Evolutionary conservation across 2,329 filamentous ascomycete genomes (phyloP), one percentile per base, ranked within the genome.

Genomic region (Aspergillus phoenicis): DNA sequence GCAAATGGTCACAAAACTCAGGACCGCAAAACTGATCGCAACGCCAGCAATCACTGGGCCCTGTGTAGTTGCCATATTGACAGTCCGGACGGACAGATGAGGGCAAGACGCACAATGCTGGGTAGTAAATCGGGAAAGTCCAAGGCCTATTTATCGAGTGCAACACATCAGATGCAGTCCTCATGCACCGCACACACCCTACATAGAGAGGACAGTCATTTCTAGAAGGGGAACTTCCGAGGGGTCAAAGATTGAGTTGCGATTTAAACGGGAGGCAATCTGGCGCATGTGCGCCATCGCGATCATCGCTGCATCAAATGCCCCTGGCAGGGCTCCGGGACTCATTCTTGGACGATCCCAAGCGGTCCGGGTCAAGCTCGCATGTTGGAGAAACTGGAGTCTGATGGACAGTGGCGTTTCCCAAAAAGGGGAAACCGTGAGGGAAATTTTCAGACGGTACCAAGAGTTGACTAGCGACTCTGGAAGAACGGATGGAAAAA

Each of bases 1-100:
- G 30, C 57, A 54, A 26, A 81, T 66, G 15, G 78, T 73, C 22
- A 80, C 49, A 24, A 74, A 70, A 7, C 77, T 77, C 7, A 80
- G 59, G 11, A 74, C 62, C 7, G 75, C 75, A 63, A 80, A 80
- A 13, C 72, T 66, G 52, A 80, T 68, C 28, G 71, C 66, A 47
- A 80, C 68, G 20, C 72, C 73, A 22, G 67, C 61, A 33, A 78
- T 73, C 8, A 70, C 67, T 13, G 73, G 74, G 8, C 74, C 75
- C 45, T 75, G 73, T 11, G 73, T 70, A n/a, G 73, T 71, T 3
- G 33, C 55, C 65, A 72, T 68, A 22, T 20, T 57, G 51, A 54
- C 51, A 28, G 8, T 52, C 48, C 48, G 49, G 24, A 36, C 38
- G 43, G 47, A 43, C 41, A 45, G 22, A 55, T 61, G 43, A 49